Base-by-base conservation (phyloP, 495 filamentous ascomycete genomes). In the Tuber melanosporum region DNA sequence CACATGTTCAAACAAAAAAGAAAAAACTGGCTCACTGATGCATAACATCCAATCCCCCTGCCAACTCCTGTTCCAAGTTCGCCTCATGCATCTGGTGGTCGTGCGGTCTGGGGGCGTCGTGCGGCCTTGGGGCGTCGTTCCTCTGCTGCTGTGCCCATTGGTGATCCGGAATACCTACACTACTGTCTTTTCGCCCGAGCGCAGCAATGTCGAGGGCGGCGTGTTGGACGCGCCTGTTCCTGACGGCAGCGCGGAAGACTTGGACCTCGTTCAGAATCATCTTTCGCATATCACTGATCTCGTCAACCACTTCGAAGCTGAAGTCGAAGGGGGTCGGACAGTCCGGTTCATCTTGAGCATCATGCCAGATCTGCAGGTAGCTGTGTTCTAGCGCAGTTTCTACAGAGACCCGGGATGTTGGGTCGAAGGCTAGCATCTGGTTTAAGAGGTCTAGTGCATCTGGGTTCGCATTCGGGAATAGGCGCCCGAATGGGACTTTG, bases 341-440 rank as follows among this genome's bases (percentile, higher is more conserved):
- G 76, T 90, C 88, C 3, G 96, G 95, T 88, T 99, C 95, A 85
- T 98, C 96, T 19, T 91, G 92, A 36, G 94, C 94, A 80, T 99
- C 95, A 86, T 99, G 95, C 95, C 95, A 99, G 87, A 98, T 98
- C 82, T 93, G 88, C 77, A 99, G 88, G 86, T 99, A 99, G 14
- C 92, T 92, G 86, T 99, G 95, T 86, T 98, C 94, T 72, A 99
- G 88, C 15, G 95, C 95, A 81, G 92, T 89, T 85, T 98, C 95
- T 76, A 98, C 95, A 44, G 91, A 91, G 86, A 99, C 93, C 82
- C 95, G 93, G 42, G 90, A 90, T 22, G 92, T 92, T 0, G 95
- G 95, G 84, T 99, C 96, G 84, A 99, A 99, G 20, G 96, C 94
- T 3, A 99, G 89, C 96, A 99, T 98, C 79, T 90, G 90, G 87